phyloP scores from a whole-genome alignment of 169 alveolate species.

The Plasmodium fragile region DNA sequence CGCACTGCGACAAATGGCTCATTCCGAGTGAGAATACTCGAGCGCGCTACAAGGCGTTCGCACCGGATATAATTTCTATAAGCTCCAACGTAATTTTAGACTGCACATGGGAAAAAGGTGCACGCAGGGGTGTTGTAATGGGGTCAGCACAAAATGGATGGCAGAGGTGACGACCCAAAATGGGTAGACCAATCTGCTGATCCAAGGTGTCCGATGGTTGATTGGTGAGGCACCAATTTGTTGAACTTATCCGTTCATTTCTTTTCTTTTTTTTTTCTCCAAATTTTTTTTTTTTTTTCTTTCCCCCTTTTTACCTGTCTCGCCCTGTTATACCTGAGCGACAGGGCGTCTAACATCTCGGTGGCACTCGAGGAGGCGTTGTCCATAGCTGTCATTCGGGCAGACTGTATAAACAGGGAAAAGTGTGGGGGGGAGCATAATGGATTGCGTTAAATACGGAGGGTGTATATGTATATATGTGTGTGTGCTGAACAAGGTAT shows the following conservation, averaged over 20 bases:
- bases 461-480: neutral
- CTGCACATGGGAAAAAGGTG: slow-evolving; percentile 11
- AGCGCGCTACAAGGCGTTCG: slow-evolving; percentile 89
- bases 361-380: slow-evolving; percentile 91
- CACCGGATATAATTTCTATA: slow-evolving; percentile 96
- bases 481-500: neutral
- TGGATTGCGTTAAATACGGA: neutral
- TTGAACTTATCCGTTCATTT: neutral
- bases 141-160: neutral
- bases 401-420: slow-evolving; percentile 80
- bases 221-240: neutral
- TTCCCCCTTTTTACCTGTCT: slow-evolving; percentile 78
- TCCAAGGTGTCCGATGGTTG: neutral
- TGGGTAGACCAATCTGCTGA: neutral
- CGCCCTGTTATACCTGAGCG: slow-evolving; percentile 89
- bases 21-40: neutral
- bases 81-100: slow-evolving; percentile 95
- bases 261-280: neutral
- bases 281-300: neutral
- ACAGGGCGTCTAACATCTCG: slow-evolving; percentile 87
- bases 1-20: neutral
- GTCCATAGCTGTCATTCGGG: slow-evolving; percentile 93
- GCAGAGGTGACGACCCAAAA: neutral
- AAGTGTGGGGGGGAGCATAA: neutral
- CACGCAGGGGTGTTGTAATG: neutral